A percentile compares a stretch with the other conserved stretches of the same genome.
Conservation (phyloP, 495 filamentous ascomycete genomes). For the Margaritispora aquatica region DNA sequence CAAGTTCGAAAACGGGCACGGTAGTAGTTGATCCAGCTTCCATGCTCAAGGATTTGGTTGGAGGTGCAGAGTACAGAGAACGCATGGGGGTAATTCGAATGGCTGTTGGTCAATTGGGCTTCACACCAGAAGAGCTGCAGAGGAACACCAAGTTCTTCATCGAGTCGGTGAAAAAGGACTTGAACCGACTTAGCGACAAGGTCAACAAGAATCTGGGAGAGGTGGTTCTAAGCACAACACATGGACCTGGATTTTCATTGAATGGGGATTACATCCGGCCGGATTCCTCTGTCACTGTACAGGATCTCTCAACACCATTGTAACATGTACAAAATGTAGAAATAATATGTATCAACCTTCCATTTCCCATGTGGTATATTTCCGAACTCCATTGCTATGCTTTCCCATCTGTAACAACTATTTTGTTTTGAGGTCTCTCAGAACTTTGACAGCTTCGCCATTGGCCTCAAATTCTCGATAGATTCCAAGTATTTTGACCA, state of each 20-base stretch:
- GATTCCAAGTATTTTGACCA: constrained; percentile 65
- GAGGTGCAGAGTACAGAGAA: constrained; percentile 83
- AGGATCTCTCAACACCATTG: constrained; percentile 40
- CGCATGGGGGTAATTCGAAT: constrained; percentile 76
- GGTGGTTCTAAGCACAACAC: constrained; percentile 87
- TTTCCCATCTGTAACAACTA: constrained; percentile 18
- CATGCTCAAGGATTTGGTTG: constrained; percentile 70
- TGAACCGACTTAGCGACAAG: constrained; percentile 58
- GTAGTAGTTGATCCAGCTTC: constrained; percentile 70
- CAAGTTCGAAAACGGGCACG: constrained; percentile 77
- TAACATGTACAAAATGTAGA: constrained; percentile 29
- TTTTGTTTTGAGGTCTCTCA: constrained; percentile 51
- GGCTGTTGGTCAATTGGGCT: constrained; percentile 84
- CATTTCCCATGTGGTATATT: constrained; percentile 19
- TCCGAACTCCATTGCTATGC: constrained; percentile 22
- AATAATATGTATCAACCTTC: constrained; percentile 31
- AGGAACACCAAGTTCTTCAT: constrained; percentile 80
- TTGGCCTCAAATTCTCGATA: constrained; percentile 75
- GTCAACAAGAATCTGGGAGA: constrained; percentile 80
- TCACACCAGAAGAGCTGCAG: constrained; percentile 78
- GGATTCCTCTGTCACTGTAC: constrained; percentile 44
- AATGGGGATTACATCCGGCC: constrained; percentile 66
- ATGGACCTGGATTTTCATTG: constrained; percentile 79
- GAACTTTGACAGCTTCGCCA: constrained; percentile 63
- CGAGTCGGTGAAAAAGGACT: constrained; percentile 69